Conservation (phyloP, 176 grass and related monocot genomes). For the Echinochloa phyllopogon region DNA sequence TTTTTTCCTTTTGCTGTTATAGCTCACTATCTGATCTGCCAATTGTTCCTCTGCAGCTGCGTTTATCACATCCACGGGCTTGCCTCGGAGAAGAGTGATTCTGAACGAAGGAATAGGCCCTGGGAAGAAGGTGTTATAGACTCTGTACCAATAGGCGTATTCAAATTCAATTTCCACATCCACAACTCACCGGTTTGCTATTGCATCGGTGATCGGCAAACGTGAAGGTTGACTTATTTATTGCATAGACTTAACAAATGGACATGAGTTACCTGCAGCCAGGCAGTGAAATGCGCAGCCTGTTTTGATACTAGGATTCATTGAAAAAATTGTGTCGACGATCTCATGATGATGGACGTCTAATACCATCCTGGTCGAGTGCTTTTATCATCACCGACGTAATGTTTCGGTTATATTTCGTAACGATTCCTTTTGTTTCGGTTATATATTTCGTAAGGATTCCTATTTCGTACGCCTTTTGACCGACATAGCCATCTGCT, state of each 20-base stretch:
- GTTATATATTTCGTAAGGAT: background rate
- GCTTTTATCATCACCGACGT: background rate
- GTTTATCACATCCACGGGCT: background rate
- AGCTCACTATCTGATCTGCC: background rate
- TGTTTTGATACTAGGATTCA: background rate
- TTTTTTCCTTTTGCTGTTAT: background rate
- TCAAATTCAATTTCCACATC: constrained; percentile 31
- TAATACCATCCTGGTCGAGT: background rate
- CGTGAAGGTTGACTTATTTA: constrained; percentile 7
- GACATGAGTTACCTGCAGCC: background rate
- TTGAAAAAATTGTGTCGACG: no score
- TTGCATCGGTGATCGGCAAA: constrained; percentile 6
- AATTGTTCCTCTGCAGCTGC: background rate
- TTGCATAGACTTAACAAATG: constrained; percentile 15
- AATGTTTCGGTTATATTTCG: background rate
- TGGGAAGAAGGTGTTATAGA: constrained; percentile 17
- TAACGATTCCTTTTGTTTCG: background rate
- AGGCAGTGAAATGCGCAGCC: constrained; percentile 9
- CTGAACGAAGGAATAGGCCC: background rate
- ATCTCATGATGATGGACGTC: background rate
- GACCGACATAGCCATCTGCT: background rate
- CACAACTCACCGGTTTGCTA: background rate
- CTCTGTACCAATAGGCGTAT: constrained; percentile 14
- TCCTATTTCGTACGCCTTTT: no score
- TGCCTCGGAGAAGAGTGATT: constrained; percentile 5